Percentiles rank a stretch among this genome's conserved stretches.
Conservation (phyloP, 192 early-diverging fungal genomes). For the Podila verticillata region DNA sequence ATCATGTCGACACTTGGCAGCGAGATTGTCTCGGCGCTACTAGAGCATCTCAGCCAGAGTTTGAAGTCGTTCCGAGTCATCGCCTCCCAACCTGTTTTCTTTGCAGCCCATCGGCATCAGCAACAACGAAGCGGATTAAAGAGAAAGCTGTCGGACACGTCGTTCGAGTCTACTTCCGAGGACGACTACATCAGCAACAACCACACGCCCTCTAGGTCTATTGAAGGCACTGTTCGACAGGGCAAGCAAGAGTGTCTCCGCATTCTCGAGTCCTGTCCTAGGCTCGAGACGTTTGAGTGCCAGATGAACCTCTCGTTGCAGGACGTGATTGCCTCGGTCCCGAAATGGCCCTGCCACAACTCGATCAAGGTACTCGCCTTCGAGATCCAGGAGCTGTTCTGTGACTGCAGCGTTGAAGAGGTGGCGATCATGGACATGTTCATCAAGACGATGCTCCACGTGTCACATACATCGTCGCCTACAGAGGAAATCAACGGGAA, state of each 20-base stretch:
- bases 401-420: not conserved
- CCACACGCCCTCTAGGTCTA: not conserved
- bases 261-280: constrained; percentile 15
- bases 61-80: not conserved
- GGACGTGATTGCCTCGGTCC: constrained; percentile 10
- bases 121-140: too few species aligned
- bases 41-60: not conserved
- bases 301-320: not conserved
- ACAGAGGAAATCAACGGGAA: too few species aligned
- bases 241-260: not conserved
- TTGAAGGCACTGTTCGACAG: not conserved
- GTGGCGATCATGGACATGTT: constrained; percentile 16
- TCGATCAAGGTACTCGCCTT: not conserved
- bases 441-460: constrained; percentile 9
- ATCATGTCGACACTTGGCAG: not conserved
- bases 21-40: not conserved
- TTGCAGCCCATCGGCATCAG: not conserved
- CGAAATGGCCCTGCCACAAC: constrained; percentile 3
- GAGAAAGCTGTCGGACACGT: too few species aligned
- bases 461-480: constrained; percentile 1
- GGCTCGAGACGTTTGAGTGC: constrained; percentile 2
- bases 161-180: not conserved
- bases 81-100: not conserved
- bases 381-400: constrained; percentile 4
- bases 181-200: not conserved